A percentile compares a stretch with the other conserved stretches of the same genome.
Conservation (phyloP, 2,329 filamentous ascomycete species). For the Pyricularia sp. region DNA sequence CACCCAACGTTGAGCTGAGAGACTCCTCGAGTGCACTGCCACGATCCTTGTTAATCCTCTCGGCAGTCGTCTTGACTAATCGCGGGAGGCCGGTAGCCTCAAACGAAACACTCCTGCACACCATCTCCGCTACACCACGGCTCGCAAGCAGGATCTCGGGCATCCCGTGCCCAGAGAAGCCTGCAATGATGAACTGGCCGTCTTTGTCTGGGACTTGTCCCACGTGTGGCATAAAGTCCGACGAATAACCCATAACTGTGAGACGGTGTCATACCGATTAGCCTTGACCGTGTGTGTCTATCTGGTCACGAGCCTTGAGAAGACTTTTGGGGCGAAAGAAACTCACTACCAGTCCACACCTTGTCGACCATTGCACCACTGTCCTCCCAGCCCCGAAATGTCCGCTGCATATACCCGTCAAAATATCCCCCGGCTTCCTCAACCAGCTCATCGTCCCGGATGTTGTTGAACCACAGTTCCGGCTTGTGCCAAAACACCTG, state of each 20-base stretch:
- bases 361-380: conserved; percentile 22
- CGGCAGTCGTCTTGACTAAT: conserved; percentile 22
- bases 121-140: conserved; percentile 30
- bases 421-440: conserved; percentile 32
- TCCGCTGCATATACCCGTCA: conserved; percentile 35
- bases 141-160: conserved; percentile 30
- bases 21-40: conserved; percentile 7
- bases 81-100: conserved; percentile 25
- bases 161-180: conserved; percentile 44
- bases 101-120: conserved; percentile 19
- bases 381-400: conserved; percentile 38
- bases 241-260: conserved; percentile 31
- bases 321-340: not conserved
- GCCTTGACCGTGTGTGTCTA: not conserved
- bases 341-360: conserved; percentile 23
- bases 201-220: conserved; percentile 29
- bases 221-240: conserved; percentile 32
- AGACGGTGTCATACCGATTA: conserved; percentile 5
- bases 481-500: conserved; percentile 20
- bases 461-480: conserved; percentile 33
- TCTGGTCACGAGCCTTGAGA: not conserved
- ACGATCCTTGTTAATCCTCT: conserved; percentile 11
- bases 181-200: conserved; percentile 33
- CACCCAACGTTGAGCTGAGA: not conserved
- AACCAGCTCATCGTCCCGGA: conserved; percentile 35